Evolutionary conservation across 768 basidiomycete genomes (phyloP).

Genomic region (Thelephora ganbajun): DNA sequence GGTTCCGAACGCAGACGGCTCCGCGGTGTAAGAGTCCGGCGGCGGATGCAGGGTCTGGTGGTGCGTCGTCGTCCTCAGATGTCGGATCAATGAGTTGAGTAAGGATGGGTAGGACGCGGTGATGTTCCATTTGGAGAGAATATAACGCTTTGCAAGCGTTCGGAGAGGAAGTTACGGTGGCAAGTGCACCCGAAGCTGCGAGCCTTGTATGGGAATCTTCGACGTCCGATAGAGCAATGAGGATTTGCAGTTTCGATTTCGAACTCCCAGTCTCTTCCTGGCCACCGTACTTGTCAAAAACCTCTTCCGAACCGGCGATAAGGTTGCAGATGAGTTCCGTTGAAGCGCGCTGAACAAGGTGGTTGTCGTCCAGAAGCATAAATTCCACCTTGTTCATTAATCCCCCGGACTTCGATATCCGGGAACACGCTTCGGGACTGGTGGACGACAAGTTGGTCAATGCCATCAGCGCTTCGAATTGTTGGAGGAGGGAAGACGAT

Average conservation of each 20-base stretch:
- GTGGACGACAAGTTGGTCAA: constrained; percentile 89
- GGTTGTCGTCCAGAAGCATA: constrained; percentile 71
- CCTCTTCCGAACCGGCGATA: constrained; percentile 57
- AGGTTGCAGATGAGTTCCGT: constrained; percentile 91
- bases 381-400: constrained; percentile 56
- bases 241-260: constrained; percentile 61
- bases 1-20: constrained; percentile 57
- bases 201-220: constrained; percentile 75
- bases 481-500: constrained; percentile 60
- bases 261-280: constrained; percentile 21
- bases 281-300: constrained; percentile 63
- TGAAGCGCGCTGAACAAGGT: constrained; percentile 72
- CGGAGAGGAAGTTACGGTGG: constrained; percentile 55
- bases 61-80: constrained; percentile 21
- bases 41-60: constrained; percentile 20
- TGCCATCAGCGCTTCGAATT: constrained; percentile 92
- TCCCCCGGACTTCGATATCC: constrained; percentile 48
- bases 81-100: constrained; percentile 54
- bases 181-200: constrained; percentile 86
- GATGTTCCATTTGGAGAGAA: constrained; percentile 48
- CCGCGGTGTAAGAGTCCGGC: constrained; percentile 67
- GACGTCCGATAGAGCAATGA: constrained; percentile 76
- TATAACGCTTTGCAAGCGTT: constrained; percentile 48
- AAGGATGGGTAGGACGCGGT: constrained; percentile 50
- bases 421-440: constrained; percentile 45